A percentile compares a stretch with the other conserved stretches of the same genome.
phyloP scores from a whole-genome alignment of 176 grass and related monocot genomes.

The Oryza brachyantha region DNA sequence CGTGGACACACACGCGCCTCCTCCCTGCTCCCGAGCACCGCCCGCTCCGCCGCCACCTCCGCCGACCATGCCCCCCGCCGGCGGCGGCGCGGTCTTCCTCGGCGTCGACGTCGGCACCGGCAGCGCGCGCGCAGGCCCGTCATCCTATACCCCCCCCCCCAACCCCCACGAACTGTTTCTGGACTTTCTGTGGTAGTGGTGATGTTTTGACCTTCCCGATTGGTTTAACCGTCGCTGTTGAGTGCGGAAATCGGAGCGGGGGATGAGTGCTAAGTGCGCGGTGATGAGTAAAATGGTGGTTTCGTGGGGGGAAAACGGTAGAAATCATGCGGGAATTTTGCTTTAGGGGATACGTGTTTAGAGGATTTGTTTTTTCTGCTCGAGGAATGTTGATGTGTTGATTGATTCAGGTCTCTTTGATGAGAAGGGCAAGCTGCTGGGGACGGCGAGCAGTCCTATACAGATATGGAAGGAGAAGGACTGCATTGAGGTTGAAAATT shows the following conservation, averaged over 20 bases:
- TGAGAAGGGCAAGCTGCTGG: conserved; percentile 71
- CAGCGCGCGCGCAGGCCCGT: conserved; percentile 81
- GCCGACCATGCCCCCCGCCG: conserved; percentile 25
- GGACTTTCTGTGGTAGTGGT: not conserved
- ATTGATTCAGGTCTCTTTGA: conserved; percentile 68
- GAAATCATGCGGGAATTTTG: not conserved
- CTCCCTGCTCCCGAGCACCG: conserved; percentile 6
- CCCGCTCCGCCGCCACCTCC: not conserved
- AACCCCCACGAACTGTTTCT: too few species aligned
- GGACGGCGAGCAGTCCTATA: conserved; percentile 79
- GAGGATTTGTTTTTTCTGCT: not conserved
- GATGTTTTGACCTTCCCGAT: not conserved
- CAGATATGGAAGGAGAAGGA: conserved; percentile 97
- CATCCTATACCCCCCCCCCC: not conserved
- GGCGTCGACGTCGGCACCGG: conserved; percentile 91
- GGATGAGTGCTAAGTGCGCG: not conserved
- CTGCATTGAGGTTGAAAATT: conserved; percentile 75
- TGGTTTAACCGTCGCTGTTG: not conserved
- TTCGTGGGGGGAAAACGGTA: not conserved
- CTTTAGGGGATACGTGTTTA: not conserved
- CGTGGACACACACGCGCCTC: conserved; percentile 13
- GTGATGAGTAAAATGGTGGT: conserved; percentile 11
- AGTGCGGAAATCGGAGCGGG: not conserved
- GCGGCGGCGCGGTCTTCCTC: conserved; percentile 49
- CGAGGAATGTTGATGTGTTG: not conserved